Evolutionary conservation across 441 rosid genomes (phyloP), one percentile per base, ranked within the genome.

Genomic region (Gossypium laxum): DNA sequence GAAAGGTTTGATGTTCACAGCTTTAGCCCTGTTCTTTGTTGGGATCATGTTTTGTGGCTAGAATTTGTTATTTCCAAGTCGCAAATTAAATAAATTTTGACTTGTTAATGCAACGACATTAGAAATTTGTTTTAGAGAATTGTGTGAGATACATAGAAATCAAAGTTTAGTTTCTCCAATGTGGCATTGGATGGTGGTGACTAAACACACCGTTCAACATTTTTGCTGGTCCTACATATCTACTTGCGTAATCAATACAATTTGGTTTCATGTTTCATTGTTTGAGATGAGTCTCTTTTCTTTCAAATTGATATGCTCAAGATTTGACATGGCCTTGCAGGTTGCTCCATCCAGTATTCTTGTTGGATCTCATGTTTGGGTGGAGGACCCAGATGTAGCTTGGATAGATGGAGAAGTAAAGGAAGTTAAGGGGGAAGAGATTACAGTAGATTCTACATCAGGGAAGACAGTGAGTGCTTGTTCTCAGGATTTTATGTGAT

Each of bases 391-490:
- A 24, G 91, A 89, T 45, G 85, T 58, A 41, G 84, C 93, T 72
- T 94, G 98, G 98, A 45, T 89, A 65, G 97, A 91, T 72, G 98
- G 98, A 69, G 87, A 89, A 74, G 89, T 91, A 26, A 79, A 82
- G 65, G 89, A 87, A 83, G 77, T 79, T 38, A 79, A 90, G 6
- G 85, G 76, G 43, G 81, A 88, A 72, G 87, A 83, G 43, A 59
- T 94, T 76, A 86, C 77, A 68, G 75, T 91, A 21, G 76, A 70
- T 0, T 79, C 89, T 79, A 71, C 81, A 24, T 79, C 89, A 55
- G 89, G 87, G 76, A 90, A 89, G 78, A 82, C 26, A 76, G 98
- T 89, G 57, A 78, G 93, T 79, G 51, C 32, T 69, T 55, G 17
- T 50, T 76, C 66, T 65, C 50, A 19, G 3, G 28, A 62, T 26